Percentiles rank a stretch among this genome's conserved stretches.
Evolutionary conservation across 2,329 filamentous ascomycete genomes (phyloP).

Genomic region (Falciphora oryzae): DNA sequence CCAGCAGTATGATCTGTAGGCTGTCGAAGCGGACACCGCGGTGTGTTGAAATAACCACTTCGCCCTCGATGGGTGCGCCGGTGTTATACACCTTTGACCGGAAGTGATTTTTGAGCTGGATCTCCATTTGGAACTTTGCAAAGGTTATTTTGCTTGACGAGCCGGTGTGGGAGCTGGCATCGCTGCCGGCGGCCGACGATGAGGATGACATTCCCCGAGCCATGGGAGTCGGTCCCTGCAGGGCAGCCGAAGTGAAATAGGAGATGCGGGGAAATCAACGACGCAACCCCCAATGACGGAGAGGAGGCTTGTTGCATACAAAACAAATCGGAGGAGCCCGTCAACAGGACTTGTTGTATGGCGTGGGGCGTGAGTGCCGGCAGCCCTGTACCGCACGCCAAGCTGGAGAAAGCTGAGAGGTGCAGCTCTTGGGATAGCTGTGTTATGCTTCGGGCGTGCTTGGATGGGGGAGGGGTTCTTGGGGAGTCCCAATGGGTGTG

Average conservation of each 20-base stretch:
- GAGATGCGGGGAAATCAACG: not conserved
- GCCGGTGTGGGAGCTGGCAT: constrained; percentile 12
- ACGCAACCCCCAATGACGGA: too few species aligned
- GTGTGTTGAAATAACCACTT: constrained; percentile 38
- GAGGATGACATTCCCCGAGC: constrained; percentile 72
- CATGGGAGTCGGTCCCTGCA: constrained; percentile 29
- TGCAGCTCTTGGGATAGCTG: not conserved
- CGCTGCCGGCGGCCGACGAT: constrained; percentile 37
- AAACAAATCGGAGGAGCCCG: not conserved
- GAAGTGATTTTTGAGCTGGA: constrained; percentile 49
- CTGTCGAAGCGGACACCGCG: constrained; percentile 43
- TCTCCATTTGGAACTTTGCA: constrained; percentile 35
- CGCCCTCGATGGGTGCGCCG: constrained; percentile 43
- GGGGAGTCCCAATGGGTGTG: not conserved
- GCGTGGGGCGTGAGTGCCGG: not conserved
- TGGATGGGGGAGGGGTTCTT: not conserved
- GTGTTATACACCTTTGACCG: constrained; percentile 51
- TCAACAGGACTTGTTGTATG: not conserved
- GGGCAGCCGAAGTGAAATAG: not conserved
- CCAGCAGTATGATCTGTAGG: constrained; percentile 48
- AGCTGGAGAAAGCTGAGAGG: not conserved
- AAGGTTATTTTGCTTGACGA: constrained; percentile 15
- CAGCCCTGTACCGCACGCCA: not conserved
- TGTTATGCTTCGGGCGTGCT: not conserved
- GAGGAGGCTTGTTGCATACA: too few species aligned